Base-by-base conservation (phyloP, 345 rosid species). In the Eucalyptus shirleyi region DNA sequence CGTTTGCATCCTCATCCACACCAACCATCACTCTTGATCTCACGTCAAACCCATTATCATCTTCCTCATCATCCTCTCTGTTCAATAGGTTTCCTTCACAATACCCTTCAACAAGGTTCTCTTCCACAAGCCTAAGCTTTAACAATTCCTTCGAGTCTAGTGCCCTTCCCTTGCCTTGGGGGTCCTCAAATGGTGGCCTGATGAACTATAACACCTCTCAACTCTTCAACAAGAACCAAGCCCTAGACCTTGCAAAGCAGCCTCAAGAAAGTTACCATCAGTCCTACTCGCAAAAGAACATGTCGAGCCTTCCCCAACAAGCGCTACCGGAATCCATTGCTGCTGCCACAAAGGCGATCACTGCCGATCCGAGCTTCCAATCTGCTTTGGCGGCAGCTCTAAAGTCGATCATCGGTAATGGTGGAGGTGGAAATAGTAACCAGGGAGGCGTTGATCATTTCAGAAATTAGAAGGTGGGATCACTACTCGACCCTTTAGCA, bases 1-100 rank as follows among this genome's bases (percentile, higher is more conserved):
- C 97, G 77, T 87, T 93, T 69, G 88, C 97, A 40, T 49, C 96
- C n/a, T 65, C 96, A 50, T 87, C 97, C 47, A 72, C 95, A 60
- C 98, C 98, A 15, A 96, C 98, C 50, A 93, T 98, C 91, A 98
- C 98, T 82, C 95, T 98, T 50, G 99, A 98, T 90, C 94, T 93
- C 89, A 91, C 95, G 65, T 87, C 90, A 86, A 90, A 88, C 90
- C 90, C 93, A 9, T 53, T 88, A 23, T 55, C 91, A 21, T 82
- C 92, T 12, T 90, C 24, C n/a, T 89, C 91, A 18, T 83, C 92
- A 9, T 89, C 90, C 40, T 88, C 88, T 19, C 47, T 77, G 45
- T 72, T 88, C 80, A 67, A 53, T 40, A 83, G 89, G 51, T 88
- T 90, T 88, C 44, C 88, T 89, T 65, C 88, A 23, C 86, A 77